Percentiles rank a stretch among this genome's conserved stretches.
Conservation (phyloP, 805 yeast genomes). For the Saccharomyces kudriavzevii region DNA sequence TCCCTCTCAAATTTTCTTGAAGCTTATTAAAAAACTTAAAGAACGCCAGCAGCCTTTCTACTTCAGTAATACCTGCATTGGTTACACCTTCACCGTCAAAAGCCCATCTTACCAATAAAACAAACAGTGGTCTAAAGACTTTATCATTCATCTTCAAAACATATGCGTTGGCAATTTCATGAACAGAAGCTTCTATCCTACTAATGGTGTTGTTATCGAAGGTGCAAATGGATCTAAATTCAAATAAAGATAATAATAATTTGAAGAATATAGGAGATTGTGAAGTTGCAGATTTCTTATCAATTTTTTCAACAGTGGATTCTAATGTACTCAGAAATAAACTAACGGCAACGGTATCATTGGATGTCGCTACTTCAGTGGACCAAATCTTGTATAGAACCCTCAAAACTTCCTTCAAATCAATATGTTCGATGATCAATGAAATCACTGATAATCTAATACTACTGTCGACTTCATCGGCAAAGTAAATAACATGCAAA, state of each 20-base stretch:
- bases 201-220: slow-evolving; percentile 68
- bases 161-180: slow-evolving; percentile 61
- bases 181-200: slow-evolving; percentile 71
- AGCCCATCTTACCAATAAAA: slow-evolving; percentile 84
- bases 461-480: slow-evolving; percentile 49
- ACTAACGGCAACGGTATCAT: slow-evolving; percentile 47
- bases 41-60: slow-evolving; percentile 60
- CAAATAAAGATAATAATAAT: slow-evolving; percentile 63
- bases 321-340: slow-evolving; percentile 63
- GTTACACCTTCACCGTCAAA: slow-evolving; percentile 69
- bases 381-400: slow-evolving; percentile 60
- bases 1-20: slow-evolving; percentile 76
- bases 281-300: slow-evolving; percentile 66
- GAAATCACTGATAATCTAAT: slow-evolving; percentile 57
- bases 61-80: slow-evolving; percentile 38
- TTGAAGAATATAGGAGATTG: slow-evolving; percentile 61
- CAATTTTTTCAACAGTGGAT: slow-evolving; percentile 53
- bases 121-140: slow-evolving; percentile 86
- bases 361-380: slow-evolving; percentile 29
- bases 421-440: slow-evolving; percentile 58
- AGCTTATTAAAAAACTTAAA: slow-evolving; percentile 79
- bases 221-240: slow-evolving; percentile 49
- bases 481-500: slow-evolving; percentile 47
- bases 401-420: slow-evolving; percentile 51
- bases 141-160: slow-evolving; percentile 92